Base-by-base conservation (phyloP, 1,284 basidiomycete species). In the Fomitopsis palustris region DNA sequence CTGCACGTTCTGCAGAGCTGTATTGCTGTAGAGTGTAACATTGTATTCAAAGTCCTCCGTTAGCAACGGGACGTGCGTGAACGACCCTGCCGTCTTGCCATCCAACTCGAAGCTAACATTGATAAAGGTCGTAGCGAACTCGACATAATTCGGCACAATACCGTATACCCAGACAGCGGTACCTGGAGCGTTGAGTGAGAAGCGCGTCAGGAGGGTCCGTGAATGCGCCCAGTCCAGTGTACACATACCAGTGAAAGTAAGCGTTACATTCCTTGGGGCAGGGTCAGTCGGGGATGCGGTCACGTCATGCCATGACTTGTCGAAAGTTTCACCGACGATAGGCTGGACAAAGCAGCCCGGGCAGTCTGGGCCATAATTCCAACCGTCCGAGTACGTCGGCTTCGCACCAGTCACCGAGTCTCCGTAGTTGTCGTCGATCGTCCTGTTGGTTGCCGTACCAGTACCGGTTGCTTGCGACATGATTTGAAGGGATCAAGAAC, bases 61-160 rank as follows among this genome's bases (percentile, higher is more conserved):
- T 4, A 31, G 49, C 10, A 55, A 55, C 21, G 70, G 70, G 1
- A 51, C 47, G 52, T 70, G 69, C 16, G 43, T 33, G 54, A 67
- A 72, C n/a, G 49, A n/a, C 2, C 60, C 61, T 2, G 58, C 63
- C 1, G 27, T 1, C 9, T 42, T 41, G 2, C 69, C 68, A 53
- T 74, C 70, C 10, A 74, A 57, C 21, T 63, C 65, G 59, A 74
- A 72, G 41, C 66, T 66, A 53, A 66, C 61, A 27, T 69, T 64
- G 1, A 70, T 68, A 9, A 58, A 57, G 9, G 67, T 65, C 6
- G 64, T 67, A 10, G 67, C 56, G n/a, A 64, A 57, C 59, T 23
- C 29, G 19, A 56, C 55, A 38, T 37, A 56, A 54, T 55, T 62
- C 29, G 60, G 55, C n/a, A 75, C 66, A 39, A 74, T 67, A 27